Evolutionary conservation across 805 yeast genomes (phyloP).

Genomic region (Teunomyces stri): DNA sequence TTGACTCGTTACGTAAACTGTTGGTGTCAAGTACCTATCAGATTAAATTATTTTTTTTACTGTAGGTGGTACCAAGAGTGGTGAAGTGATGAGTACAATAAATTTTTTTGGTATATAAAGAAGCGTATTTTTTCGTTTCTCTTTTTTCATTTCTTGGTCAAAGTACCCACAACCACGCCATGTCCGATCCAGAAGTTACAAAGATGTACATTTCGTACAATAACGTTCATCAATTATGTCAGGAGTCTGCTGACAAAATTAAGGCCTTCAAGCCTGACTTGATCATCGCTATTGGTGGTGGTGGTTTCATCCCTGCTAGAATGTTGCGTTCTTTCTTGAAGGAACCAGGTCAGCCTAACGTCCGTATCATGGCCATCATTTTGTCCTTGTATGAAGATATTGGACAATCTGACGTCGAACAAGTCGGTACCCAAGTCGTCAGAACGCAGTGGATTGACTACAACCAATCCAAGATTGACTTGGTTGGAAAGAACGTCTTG

Average conservation of each 20-base stretch:
- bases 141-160: conserved; percentile 3
- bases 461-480: conserved; percentile 55
- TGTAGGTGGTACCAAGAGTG: background rate
- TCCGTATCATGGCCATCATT: conserved; percentile 92
- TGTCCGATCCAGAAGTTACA: conserved; percentile 20
- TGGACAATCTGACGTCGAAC: conserved; percentile 47
- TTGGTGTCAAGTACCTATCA: background rate
- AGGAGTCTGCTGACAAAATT: conserved; percentile 56
- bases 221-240: conserved; percentile 74
- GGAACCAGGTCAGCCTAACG: conserved; percentile 82
- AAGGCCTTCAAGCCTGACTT: conserved; percentile 79
- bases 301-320: conserved; percentile 97
- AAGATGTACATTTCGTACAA: conserved; percentile 79
- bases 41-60: background rate
- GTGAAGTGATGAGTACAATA: background rate
- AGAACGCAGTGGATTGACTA: conserved; percentile 86
- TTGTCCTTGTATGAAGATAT: conserved; percentile 82
- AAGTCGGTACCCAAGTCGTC: conserved; percentile 59
- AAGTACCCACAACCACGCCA: conserved; percentile 4
- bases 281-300: conserved; percentile 95
- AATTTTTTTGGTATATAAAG: conserved; percentile 2
- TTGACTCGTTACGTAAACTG: too few relatives aligned
- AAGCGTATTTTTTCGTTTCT: background rate
- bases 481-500: conserved; percentile 68
- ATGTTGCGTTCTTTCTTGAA: conserved; percentile 90